Percentiles rank a stretch among this genome's conserved stretches.
Evolutionary conservation across 352 stramenopile genomes (phyloP).

Genomic region (Phytophthora quininea): DNA sequence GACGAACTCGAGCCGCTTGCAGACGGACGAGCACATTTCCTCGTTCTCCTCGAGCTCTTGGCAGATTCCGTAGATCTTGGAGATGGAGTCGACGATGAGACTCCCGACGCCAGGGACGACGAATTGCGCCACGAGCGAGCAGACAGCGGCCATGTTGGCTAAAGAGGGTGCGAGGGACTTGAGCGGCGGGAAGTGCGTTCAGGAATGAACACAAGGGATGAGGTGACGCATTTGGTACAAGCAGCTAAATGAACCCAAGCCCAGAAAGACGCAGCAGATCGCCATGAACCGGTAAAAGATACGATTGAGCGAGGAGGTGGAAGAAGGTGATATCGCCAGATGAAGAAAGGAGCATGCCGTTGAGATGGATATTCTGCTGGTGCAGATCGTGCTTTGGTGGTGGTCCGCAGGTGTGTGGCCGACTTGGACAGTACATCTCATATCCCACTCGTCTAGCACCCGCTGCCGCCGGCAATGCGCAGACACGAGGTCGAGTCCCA

Average conservation of each 20-base stretch:
- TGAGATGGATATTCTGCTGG: too few species aligned
- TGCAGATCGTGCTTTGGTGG: too few species aligned
- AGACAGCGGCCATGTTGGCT: background rate
- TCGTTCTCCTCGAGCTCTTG: slow-evolving; percentile 42
- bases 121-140: slow-evolving; percentile 31
- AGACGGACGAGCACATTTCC: slow-evolving; percentile 25
- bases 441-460: slow-evolving; percentile 8
- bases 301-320: too few species aligned
- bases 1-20: slow-evolving; percentile 25
- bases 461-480: slow-evolving; percentile 39
- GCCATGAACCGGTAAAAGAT: too few species aligned
- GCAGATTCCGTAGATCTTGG: slow-evolving; percentile 28
- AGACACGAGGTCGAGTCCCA: slow-evolving; percentile 46
- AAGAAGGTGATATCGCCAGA: too few species aligned
- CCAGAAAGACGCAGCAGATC: too few species aligned
- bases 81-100: slow-evolving; percentile 26
- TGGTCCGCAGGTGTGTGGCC: too few species aligned
- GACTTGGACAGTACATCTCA: too few species aligned
- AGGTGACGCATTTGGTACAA: background rate
- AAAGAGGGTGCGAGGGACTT: background rate
- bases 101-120: slow-evolving; percentile 25
- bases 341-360: too few species aligned
- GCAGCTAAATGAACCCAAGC: background rate
- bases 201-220: background rate
- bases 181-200: background rate